Evolutionary conservation across 2,329 filamentous ascomycete species (phyloP).

Genomic region (Calonectria pseudoturangicola): DNA sequence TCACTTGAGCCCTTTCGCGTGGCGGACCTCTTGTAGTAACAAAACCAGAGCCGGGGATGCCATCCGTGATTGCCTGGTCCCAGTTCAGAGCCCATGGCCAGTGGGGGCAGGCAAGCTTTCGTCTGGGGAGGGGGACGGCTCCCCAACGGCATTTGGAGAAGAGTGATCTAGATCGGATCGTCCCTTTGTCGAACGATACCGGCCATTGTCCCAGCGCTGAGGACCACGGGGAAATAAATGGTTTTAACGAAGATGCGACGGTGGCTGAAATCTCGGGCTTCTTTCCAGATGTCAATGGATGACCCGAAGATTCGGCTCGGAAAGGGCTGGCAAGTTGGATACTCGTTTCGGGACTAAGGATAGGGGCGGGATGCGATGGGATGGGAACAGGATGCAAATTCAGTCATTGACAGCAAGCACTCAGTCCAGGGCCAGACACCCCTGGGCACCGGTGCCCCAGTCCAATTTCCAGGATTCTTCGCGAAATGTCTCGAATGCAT

Average conservation of each 20-base stretch:
- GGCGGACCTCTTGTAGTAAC: conserved; percentile 3
- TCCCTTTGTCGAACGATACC: conserved; percentile 29
- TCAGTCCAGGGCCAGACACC: conserved; percentile 13
- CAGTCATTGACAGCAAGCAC: conserved; percentile 13
- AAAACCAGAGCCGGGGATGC: conserved; percentile 27
- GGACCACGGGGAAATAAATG: conserved; percentile 3
- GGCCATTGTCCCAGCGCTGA: not conserved
- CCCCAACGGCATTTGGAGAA: conserved; percentile 33
- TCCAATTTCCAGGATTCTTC: conserved; percentile 20
- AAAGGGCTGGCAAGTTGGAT: conserved; percentile 6
- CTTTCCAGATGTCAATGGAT: conserved; percentile 12
- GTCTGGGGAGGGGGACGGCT: conserved; percentile 2
- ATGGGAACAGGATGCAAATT: conserved; percentile 16
- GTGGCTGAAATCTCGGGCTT: conserved; percentile 18
- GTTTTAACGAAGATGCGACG: not conserved
- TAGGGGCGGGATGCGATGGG: conserved; percentile 19
- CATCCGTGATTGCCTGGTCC: conserved; percentile 36
- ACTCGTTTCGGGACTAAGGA: conserved; percentile 10
- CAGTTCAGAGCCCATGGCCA: conserved; percentile 21
- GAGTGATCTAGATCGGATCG: conserved; percentile 35
- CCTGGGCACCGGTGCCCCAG: not conserved
- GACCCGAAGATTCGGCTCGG: conserved; percentile 21
- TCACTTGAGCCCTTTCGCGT: conserved; percentile 10
- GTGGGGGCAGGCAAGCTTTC: conserved; percentile 22
- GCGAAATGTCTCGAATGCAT: conserved; percentile 26